phyloP scores from a whole-genome alignment of 179 eudicot genomes.

The Carnegiea gigantea region DNA sequence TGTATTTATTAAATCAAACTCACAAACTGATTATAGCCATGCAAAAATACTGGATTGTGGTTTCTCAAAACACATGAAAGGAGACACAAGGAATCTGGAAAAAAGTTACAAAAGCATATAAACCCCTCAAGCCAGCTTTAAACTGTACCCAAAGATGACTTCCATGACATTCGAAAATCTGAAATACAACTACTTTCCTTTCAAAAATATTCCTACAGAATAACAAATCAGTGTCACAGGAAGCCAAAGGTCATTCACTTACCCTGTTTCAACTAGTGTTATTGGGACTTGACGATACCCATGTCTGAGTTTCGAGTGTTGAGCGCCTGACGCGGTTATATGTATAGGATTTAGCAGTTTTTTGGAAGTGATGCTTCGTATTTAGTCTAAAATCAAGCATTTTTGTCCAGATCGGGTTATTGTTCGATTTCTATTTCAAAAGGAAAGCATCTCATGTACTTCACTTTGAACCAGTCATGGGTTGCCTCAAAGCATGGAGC shows the following conservation, averaged over 20 bases:
- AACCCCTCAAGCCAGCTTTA: constrained; percentile 25
- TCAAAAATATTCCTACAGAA: constrained; percentile 23
- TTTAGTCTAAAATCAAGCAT: too few species aligned
- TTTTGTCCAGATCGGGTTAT: too few species aligned
- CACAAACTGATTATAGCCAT: background rate
- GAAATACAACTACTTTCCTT: constrained; percentile 18
- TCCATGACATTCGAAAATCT: constrained; percentile 18
- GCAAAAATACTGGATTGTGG: background rate
- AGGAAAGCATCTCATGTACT: constrained; percentile 5
- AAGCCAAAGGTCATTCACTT: constrained; percentile 7
- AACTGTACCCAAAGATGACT: constrained; percentile 26
- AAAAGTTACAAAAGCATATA: constrained; percentile 25
- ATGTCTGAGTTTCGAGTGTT: too few species aligned
- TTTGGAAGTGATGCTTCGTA: too few species aligned
- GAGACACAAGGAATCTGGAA: constrained; percentile 36
- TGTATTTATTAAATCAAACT: background rate
- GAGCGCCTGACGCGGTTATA: too few species aligned
- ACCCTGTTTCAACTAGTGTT: too few species aligned
- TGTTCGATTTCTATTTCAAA: background rate
- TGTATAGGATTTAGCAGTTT: too few species aligned
- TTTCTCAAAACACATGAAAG: constrained; percentile 21
- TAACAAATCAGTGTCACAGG: constrained; percentile 29
- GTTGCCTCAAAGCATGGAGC: constrained; percentile 28
- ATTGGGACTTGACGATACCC: too few species aligned
- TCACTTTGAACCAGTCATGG: constrained; percentile 26